Evolutionary conservation across 1,284 basidiomycete species (phyloP), one percentile per base, ranked within the genome.

Genomic region (Bondarzewia mesenterica): DNA sequence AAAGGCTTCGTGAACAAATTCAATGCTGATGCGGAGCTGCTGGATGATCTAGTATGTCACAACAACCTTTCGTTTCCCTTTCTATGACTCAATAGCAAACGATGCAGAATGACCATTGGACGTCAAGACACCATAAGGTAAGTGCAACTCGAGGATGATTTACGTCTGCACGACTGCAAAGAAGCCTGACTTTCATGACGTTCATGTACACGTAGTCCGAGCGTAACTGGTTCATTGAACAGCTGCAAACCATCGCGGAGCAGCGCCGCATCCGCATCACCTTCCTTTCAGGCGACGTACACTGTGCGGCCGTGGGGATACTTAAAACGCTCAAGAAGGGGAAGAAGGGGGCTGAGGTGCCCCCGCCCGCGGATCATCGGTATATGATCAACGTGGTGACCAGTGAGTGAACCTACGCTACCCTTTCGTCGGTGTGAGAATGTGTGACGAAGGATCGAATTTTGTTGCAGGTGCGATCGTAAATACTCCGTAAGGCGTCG

Each of bases 251-350:
- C 23, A 71, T 89, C 50, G 86, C 92, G 0, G 65, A 67, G 41
- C 64, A 67, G 42, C 78, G 78, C 60, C 72, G 75, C 20, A 65
- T 85, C 20, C 78, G 93, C 21, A 73, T 97, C 16, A 80, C 85
- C 0, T 93, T 93, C 66, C 58, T 96, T n/a, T 86, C 85, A 0
- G 93, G 93, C 2, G 93, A 97, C 60, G 93, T 96, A 20, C 93
- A 96, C 60, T 89, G 89, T 55, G 86, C 86, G 0, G 86, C 89
- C 0, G 89, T 93, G 1, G 87, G 89, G 1, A 65, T 82, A 10
- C 70, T 93, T 57, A 89, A 85, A 65, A 89, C 89, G 1, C 68
- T 83, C 37, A 57, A 60, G 64, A 74, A 68, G 57, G n/a, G n/a
- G n/a, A 82, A 77, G 58, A 76, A 73, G 42, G 61, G 60, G 27